Base-by-base conservation (phyloP, 2,329 filamentous ascomycete genomes). In the Thermomyces lanuginosus region DNA sequence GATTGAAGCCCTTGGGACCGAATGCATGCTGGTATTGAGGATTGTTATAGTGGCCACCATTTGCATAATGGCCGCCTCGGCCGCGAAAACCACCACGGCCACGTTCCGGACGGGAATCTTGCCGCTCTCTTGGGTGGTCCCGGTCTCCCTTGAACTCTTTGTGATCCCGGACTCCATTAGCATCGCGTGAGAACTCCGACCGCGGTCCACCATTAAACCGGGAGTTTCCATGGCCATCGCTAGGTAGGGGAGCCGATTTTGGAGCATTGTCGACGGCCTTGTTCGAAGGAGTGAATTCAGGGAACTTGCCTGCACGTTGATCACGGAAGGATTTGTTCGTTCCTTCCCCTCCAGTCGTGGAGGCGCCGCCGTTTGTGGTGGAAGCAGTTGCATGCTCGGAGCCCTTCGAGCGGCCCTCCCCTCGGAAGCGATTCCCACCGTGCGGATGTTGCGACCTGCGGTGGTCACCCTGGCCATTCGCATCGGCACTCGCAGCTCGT, bases 51-150 rank as follows among this genome's bases (percentile, higher is more conserved):
- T 55, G 51, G 22, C 45, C 42, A 30, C 36, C 40, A 35, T 48
- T 57, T 20, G 37, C 43, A 18, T 43, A 38, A 36, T 55, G 47
- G 19, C 46, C 48, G 17, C 56, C 55, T 28, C 56, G 44, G 29
- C 55, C 55, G 24, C 56, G 53, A 37, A 55, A 50, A 25, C 49
- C 44, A 21, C 54, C 49, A 26, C 54, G 48, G 28, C 53, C 48
- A 30, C 53, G 42, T 16, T 58, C 55, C 13, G 46, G 36, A 26
- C 55, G 51, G 18, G 43, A 38, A 21, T 56, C 44, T 16, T 39
- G 38, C 25, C 48, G 44, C 23, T 54, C 54, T 12, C 49, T 49
- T 32, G 49, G 45, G 6, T 53, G 32, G 4, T 48, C 53, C 13
- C 46, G 47, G 20, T 53, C 47, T 25, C 49, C 41, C 23, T 42